These are phyloP conservation scores for Picochlorum sp. DNA, from an alignment of 139 green algal genomes.

Conservation along the genomic window DNA sequence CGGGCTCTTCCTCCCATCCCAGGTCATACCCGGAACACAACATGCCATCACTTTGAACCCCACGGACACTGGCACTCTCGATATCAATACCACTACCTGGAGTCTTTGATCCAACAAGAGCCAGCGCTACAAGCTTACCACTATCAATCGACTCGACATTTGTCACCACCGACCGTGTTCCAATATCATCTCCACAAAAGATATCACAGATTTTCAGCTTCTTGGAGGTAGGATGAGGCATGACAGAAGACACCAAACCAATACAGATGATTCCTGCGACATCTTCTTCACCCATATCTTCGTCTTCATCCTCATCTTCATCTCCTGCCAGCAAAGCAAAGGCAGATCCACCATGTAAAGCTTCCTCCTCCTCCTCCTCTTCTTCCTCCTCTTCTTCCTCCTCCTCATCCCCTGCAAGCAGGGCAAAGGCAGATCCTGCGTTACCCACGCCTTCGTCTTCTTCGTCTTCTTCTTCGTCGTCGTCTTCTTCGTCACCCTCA, in stretches of 20 bases:
- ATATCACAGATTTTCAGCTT: slow-evolving; percentile 46
- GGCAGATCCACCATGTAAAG: slow-evolving; percentile 23
- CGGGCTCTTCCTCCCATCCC: slow-evolving; percentile 50
- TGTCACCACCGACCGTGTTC: slow-evolving; percentile 51
- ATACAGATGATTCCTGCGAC: slow-evolving; percentile 17
- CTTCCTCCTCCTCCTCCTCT: slow-evolving; percentile 32
- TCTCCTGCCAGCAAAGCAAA: slow-evolving; percentile 44
- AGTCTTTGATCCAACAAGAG: slow-evolving; percentile 48
- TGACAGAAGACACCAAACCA: slow-evolving; percentile 33
- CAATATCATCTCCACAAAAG: slow-evolving; percentile 24
- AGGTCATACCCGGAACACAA: slow-evolving; percentile 69
- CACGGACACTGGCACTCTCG: slow-evolving; percentile 47
- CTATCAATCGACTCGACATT: slow-evolving; percentile 51
- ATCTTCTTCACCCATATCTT: slow-evolving; percentile 24
- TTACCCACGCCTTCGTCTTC: slow-evolving; percentile 43
- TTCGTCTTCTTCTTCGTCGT: no score
- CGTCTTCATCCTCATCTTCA: slow-evolving; percentile 33
- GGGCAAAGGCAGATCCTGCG: background rate
- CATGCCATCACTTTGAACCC: slow-evolving; percentile 70
- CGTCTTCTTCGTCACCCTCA: slow-evolving; percentile 54
- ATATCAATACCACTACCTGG: slow-evolving; percentile 48
- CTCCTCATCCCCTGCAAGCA: background rate
- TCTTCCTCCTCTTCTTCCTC: background rate
- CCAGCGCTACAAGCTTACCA: slow-evolving; percentile 64
- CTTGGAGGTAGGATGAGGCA: slow-evolving; percentile 56